These are phyloP conservation scores for Hypoxylon rubiginosum DNA, from an alignment of 2,329 filamentous ascomycete species.

Conservation along the genomic window DNA sequence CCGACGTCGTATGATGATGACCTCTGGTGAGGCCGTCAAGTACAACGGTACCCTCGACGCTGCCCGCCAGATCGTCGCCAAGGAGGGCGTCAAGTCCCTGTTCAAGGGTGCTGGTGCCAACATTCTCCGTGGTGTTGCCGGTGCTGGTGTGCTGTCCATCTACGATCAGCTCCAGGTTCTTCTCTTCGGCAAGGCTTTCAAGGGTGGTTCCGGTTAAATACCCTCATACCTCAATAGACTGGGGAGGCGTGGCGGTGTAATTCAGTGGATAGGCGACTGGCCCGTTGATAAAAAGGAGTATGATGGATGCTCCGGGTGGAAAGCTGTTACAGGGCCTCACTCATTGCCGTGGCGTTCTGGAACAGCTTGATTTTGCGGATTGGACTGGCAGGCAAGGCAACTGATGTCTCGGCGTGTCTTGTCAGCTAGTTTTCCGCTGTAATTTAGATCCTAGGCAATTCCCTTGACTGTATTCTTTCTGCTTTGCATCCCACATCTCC, in stretches of 20 bases:
- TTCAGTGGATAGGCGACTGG: conserved; percentile 47
- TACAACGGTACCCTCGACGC: conserved; percentile 98
- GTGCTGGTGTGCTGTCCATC: conserved; percentile 99
- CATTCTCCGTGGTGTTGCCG: conserved; percentile 99
- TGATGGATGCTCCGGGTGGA: conserved; percentile 64
- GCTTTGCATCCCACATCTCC: conserved; percentile 54
- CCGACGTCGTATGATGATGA: conserved; percentile 99
- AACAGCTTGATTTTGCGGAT: conserved; percentile 55
- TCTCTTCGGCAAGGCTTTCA: conserved; percentile 99
- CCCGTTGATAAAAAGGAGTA: conserved; percentile 59
- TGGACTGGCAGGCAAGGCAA: conserved; percentile 51
- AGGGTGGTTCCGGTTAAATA: conserved; percentile 69
- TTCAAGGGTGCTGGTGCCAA: conserved; percentile 99
- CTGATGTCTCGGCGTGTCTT: conserved; percentile 61
- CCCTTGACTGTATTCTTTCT: conserved; percentile 59
- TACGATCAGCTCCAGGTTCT: conserved; percentile 99
- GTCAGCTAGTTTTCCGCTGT: conserved; percentile 67
- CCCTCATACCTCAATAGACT: conserved; percentile 60
- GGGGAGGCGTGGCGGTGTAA: conserved; percentile 55
- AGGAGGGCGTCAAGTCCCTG: conserved; percentile 98
- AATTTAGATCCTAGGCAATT: conserved; percentile 74
- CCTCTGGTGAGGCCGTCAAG: conserved; percentile 97
- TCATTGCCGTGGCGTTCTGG: conserved; percentile 55
- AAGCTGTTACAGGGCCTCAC: conserved; percentile 54
- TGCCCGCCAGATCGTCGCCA: conserved; percentile 94